Base-by-base conservation (phyloP, 495 filamentous ascomycete genomes). In the Ramalina intermedia region DNA sequence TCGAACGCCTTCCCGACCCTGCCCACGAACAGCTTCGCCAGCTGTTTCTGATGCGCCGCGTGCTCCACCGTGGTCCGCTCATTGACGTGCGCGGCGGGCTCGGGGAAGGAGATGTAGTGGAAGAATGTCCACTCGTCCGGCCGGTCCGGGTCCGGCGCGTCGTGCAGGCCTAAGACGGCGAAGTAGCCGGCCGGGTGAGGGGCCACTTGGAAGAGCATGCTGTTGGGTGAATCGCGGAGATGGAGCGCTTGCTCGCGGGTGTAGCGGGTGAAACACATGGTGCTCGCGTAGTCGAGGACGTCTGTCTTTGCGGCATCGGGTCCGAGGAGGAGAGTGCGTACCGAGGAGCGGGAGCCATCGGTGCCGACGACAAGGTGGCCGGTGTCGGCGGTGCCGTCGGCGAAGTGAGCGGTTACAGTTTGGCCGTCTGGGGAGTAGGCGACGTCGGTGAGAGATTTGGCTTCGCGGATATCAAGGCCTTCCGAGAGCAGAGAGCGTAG, bases 1-100 rank as follows among this genome's bases (percentile, higher is more conserved):
- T 66, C 54, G 27, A 66, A 59, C 17, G 65, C 58, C 12, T 56
- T 70, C 37, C 63, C 59, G 54, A 66, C 63, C 4, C 67, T 66
- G 38, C 73, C 69, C 5, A 50, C 57, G 20, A 68, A 62, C 2
- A 37, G 49, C 9, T 59, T 55, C 1, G 61, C 57, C 46, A 55
- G 61, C 55, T 61, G 55, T 48, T 74, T 72, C 39, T 67, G 41
- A 43, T 63, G 56, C 43, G 58, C 59, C 14, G 73, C 53, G 8
- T 66, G 62, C 37, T 59, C 58, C 43, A 50, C 54, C 9, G 61
- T 48, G n/a, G 16, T 49, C 24, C n/a, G 16, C 24, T 44, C 26
- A 27, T 51, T n/a, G 12, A 42, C 24, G 7, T 16, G 46, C 37
- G 58, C 56, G 4, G 37, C 41, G 21, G 54, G 45, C 11, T 57